Evolutionary conservation across 2,329 filamentous ascomycete species (phyloP), one percentile per base, ranked within the genome.

Genomic region (Pestalotiopsis fici): DNA sequence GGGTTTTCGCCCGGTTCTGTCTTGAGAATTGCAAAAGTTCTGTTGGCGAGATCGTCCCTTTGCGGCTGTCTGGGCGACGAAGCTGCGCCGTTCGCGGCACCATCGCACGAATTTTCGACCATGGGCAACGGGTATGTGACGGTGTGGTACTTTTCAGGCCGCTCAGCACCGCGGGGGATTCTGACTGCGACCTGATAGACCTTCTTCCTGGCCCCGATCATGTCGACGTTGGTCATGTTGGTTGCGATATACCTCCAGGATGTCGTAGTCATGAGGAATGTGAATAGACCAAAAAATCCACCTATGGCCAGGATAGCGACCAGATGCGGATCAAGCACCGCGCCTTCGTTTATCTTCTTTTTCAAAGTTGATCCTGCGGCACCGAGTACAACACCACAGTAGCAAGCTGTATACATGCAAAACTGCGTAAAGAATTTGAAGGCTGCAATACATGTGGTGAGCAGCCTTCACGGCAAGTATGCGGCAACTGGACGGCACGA

Each of bases 371-470:
- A 87, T 2, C 88, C 90, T 68, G 89, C 82, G 0, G 91, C 84
- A 25, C 89, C 86, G 62, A 97, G 79, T 11, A 87, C 80, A 67
- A 93, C 87, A 2, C 83, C 78, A 71, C 91, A 94, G 72, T 91
- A 93, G 3, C 93, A 73, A 4, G 88, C 81, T 1, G 89, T 89
- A 77, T 96, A 97, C 56, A 88, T 86, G 18, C 90, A 89, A 75
- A 98, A 97, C 72, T 98, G 96, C 12, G 94, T 83, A 75, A 99
- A 98, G 79, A 93, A 98, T 74, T 98, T 98, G 82, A 95, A 95
- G 2, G 91, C 87, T 89, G 67, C 11, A 47, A 21, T 21, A 6
- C 15, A 50, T n/a, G 84, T 1, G 6, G 59, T 71, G 27, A 74
- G 69, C 25, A 66, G 31, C 31, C 31, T 65, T 27, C 13, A 56